These are phyloP conservation scores for Fraxinus xanthoxyloides DNA, from an alignment of 305 asterid species.

Conservation along the genomic window DNA sequence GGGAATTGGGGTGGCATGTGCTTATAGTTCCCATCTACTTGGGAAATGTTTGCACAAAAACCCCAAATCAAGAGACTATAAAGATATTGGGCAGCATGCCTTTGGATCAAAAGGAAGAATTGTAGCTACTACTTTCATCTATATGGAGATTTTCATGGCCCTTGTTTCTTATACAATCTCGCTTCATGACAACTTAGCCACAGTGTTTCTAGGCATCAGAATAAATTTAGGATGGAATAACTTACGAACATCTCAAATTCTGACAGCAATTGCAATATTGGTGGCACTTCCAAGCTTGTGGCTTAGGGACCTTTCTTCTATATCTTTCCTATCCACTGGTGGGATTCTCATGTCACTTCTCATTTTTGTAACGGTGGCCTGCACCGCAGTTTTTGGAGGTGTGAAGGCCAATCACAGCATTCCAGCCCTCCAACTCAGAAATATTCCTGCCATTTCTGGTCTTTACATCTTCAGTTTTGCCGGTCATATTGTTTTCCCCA, in stretches of 20 bases:
- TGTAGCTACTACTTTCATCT: conserved; percentile 42
- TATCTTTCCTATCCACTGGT: conserved; percentile 60
- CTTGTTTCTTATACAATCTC: conserved; percentile 80
- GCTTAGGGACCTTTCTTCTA: conserved; percentile 67
- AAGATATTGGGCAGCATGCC: conserved; percentile 60
- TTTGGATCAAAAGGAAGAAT: conserved; percentile 61
- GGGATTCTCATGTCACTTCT: conserved; percentile 66
- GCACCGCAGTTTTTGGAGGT: conserved; percentile 52
- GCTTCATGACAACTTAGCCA: conserved; percentile 63
- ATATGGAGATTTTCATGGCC: conserved; percentile 74
- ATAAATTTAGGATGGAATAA: conserved; percentile 31
- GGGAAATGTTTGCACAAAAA: conserved; percentile 48
- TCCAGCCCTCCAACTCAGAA: conserved; percentile 33
- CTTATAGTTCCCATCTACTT: conserved; percentile 52
- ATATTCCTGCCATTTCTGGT: conserved; percentile 60
- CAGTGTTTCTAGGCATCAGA: conserved; percentile 37
- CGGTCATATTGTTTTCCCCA: conserved; percentile 74
- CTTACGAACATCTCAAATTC: conserved; percentile 48
- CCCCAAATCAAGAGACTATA: conserved; percentile 61
- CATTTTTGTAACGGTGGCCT: conserved; percentile 47
- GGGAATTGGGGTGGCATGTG: conserved; percentile 48
- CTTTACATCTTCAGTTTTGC: conserved; percentile 55
- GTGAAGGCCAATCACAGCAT: conserved; percentile 39
- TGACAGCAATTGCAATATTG: conserved; percentile 48
- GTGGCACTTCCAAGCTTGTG: conserved; percentile 76